These are phyloP conservation scores for Noccaea bulbosa DNA, from an alignment of 345 rosid species.

Conservation along the genomic window DNA sequence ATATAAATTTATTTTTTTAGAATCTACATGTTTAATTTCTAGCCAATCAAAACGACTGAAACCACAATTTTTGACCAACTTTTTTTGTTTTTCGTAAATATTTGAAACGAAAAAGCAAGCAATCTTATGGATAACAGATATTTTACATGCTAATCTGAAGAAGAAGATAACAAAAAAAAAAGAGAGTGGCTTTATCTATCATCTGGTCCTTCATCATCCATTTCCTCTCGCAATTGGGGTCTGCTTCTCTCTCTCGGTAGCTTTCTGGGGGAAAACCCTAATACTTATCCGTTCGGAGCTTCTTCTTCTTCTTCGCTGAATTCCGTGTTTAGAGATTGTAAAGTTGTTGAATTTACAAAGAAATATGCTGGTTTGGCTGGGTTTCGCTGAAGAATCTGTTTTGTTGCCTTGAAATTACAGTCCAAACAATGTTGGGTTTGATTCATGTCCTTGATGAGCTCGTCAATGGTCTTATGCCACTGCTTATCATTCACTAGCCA, in stretches of 20 bases:
- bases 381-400: conserved; percentile 36
- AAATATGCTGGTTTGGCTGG: conserved; percentile 28
- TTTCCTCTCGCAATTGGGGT: conserved; percentile 23
- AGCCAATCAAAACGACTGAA: conserved; percentile 1
- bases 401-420: conserved; percentile 27
- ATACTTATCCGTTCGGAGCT: conserved; percentile 27
- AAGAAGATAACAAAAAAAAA: conserved; percentile 28
- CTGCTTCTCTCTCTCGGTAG: conserved; percentile 37
- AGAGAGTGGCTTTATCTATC: conserved; percentile 19
- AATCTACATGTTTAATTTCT: neutral
- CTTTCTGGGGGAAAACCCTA: conserved; percentile 16
- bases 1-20: neutral
- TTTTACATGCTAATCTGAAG: conserved; percentile 20
- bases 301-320: conserved; percentile 21
- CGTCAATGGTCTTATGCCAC: conserved; percentile 57
- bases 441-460: conserved; percentile 67
- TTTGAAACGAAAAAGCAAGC: neutral
- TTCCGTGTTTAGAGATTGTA: conserved; percentile 15
- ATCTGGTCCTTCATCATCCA: conserved; percentile 33
- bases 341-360: conserved; percentile 38
- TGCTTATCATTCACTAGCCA: conserved; percentile 50
- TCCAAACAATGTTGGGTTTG: conserved; percentile 56
- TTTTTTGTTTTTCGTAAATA: neutral
- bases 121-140: conserved; percentile 34
- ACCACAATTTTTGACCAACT: neutral